Evolutionary conservation across 164 flowering plant species (phyloP).

Genomic region (Kalanchoe fedtschenkoi): DNA sequence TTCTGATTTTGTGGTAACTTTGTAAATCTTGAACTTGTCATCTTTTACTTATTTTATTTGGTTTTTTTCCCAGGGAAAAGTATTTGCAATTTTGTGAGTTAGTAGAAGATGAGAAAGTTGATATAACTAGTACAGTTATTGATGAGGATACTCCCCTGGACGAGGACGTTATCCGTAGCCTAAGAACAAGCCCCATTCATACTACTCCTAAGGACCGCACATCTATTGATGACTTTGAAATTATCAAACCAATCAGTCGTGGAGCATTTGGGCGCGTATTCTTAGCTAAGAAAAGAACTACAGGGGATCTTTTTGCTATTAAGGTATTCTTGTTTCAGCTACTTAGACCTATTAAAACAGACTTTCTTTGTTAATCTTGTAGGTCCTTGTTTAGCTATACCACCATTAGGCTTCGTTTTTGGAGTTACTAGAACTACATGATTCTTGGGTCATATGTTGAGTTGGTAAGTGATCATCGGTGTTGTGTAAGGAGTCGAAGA

Average conservation of each 20-base stretch:
- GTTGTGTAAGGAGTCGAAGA: too few relatives aligned
- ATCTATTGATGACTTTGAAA: conserved; percentile 98
- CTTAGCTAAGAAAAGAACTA: conserved; percentile 92
- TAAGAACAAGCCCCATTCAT: conserved; percentile 83
- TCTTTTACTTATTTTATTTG: not conserved
- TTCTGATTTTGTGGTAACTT: not conserved
- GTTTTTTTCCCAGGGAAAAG: conserved; percentile 64
- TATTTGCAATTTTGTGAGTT: conserved; percentile 84
- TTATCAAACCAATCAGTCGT: conserved; percentile 96
- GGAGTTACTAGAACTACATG: not conserved
- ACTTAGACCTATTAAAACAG: not conserved
- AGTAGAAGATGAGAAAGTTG: conserved; percentile 82
- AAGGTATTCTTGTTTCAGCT: conserved; percentile 40
- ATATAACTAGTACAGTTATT: conserved; percentile 64
- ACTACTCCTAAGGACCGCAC: conserved; percentile 74
- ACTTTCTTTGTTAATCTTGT: not conserved
- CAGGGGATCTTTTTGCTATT: conserved; percentile 97
- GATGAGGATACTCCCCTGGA: conserved; percentile 93
- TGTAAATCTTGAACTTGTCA: not conserved
- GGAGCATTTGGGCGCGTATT: conserved; percentile 99
- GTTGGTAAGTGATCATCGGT: too few relatives aligned
- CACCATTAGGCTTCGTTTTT: not conserved
- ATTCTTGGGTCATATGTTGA: too few relatives aligned
- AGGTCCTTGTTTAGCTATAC: not conserved
- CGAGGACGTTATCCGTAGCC: conserved; percentile 90